Evolutionary conservation across 169 alveolate genomes (phyloP), one percentile per base, ranked within the genome.

Genomic region (Fabrea salina): DNA sequence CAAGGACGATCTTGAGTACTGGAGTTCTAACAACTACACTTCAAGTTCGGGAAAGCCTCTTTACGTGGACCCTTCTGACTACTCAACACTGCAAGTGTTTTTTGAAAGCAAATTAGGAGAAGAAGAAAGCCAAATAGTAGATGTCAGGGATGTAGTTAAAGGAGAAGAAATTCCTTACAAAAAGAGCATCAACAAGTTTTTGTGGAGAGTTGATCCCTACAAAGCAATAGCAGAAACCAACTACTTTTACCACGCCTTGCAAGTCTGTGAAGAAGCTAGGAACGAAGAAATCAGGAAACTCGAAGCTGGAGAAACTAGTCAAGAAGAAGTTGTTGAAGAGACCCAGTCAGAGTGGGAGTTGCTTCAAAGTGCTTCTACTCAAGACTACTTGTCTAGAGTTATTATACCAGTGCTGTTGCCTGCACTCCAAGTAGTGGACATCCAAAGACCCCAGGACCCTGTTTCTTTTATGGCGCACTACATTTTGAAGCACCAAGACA

Each of bases 381-480:
- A 82, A 22, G 86, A 86, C 43, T 89, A 85, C 72, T 71, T 89
- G 35, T 58, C 84, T 83, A 82, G 64, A 75, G 85, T 91, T 33
- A 88, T 89, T 2, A 44, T 91, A 71, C 95, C 95, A 30, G 83
- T 88, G 4, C 64, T 91, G 19, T 86, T 87, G 51, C 88, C 89
- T 51, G 95, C 92, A 35, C 54, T 91, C 54, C 89, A 79, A 58
- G 84, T 88, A 64, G 79, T 85, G 35, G 92, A 86, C 43, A 54
- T 64, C n/a, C 85, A 85, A 66, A 84, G 95, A 56, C 95, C 95
- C 13, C 76, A 75, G 5, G 78, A 81, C 49, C 95, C 95, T 30
- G 70, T 91, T 47, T 87, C 88, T 30, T 85, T 58, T 59, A 64
- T 91, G 39, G 89, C 95, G n/a, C 41, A 83, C 27, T 91, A 87